Evolutionary conservation across 331 rosid genomes (phyloP).

Genomic region (Prunus yedoensis): DNA sequence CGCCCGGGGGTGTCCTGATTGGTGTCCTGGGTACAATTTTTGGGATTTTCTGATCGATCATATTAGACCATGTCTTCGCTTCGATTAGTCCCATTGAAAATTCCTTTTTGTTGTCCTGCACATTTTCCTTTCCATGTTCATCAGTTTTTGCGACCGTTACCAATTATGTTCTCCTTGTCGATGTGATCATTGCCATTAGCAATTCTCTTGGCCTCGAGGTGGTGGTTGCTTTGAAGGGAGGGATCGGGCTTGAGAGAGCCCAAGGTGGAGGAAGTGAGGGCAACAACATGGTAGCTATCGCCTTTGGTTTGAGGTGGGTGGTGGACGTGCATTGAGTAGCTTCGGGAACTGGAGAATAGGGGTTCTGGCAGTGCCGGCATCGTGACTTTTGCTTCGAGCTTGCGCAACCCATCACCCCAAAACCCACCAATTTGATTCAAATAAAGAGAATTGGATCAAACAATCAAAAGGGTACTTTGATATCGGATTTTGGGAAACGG

Average conservation of each 20-base stretch:
- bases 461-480: not conserved
- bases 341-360: conserved; percentile 59
- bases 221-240: conserved; percentile 15
- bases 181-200: conserved; percentile 21
- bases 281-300: conserved; percentile 81
- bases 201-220: conserved; percentile 15
- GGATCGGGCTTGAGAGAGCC: conserved; percentile 69
- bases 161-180: not conserved
- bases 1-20: conserved; percentile 67
- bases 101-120: conserved; percentile 24
- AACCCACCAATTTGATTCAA: not conserved
- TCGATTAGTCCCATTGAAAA: conserved; percentile 64
- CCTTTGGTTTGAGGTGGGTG: conserved; percentile 67
- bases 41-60: conserved; percentile 68
- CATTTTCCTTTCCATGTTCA: not conserved
- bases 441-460: not conserved
- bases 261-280: conserved; percentile 84
- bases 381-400: conserved; percentile 60
- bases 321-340: conserved; percentile 77
- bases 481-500: not conserved
- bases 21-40: conserved; percentile 53
- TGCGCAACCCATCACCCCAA: conserved; percentile 71
- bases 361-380: conserved; percentile 59
- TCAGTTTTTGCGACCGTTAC: not conserved
- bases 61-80: conserved; percentile 76